Conservation (phyloP, 257 asterid genomes). For the Nicotiana undulata region DNA sequence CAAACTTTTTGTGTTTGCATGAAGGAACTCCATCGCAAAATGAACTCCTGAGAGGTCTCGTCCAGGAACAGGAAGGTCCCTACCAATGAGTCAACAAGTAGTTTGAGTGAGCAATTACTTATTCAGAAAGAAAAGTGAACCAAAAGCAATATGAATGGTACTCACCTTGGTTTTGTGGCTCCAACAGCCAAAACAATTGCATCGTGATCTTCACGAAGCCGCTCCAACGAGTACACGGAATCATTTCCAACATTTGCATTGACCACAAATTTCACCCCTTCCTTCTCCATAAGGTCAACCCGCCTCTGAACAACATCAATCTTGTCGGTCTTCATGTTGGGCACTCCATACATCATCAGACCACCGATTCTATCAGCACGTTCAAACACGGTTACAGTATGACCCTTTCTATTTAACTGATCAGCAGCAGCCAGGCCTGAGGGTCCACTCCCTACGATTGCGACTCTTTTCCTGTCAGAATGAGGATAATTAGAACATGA, state of each 20-base stretch:
- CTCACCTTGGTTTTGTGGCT: conserved; percentile 91
- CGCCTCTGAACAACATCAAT: conserved; percentile 80
- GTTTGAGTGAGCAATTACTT: not conserved
- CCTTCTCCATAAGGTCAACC: conserved; percentile 86
- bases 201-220: conserved; percentile 65
- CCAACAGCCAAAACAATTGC: conserved; percentile 95
- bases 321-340: conserved; percentile 97
- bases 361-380: conserved; percentile 99
- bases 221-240: conserved; percentile 53
- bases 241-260: conserved; percentile 85
- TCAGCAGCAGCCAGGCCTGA: conserved; percentile 99
- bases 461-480: conserved; percentile 67
- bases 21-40: conserved; percentile 98
- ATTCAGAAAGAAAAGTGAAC: not conserved
- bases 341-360: conserved; percentile 99
- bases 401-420: conserved; percentile 86
- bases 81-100: conserved; percentile 19
- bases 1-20: conserved; percentile 90
- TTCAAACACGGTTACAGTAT: conserved; percentile 81
- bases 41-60: conserved; percentile 89
- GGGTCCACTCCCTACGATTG: conserved; percentile 96
- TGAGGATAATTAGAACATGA: not conserved
- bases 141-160: not conserved
- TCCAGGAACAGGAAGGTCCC: conserved; percentile 98
- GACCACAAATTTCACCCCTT: conserved; percentile 83